Base-by-base conservation (phyloP, 1,139 yeast genomes). In the Yarrowia galli region DNA sequence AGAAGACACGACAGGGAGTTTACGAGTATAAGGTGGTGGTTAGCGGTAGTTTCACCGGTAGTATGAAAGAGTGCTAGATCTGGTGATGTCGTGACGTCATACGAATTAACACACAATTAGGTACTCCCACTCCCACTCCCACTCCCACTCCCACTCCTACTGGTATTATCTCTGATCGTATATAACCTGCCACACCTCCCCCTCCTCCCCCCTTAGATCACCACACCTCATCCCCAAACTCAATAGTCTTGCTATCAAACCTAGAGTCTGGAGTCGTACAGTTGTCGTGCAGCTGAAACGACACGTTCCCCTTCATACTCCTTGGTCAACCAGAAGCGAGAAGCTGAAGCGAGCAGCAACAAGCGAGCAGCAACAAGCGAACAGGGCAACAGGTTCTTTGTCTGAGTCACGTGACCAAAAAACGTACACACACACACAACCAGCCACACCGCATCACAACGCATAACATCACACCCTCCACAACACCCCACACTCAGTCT, bases 231-330 rank as follows among this genome's bases (percentile, higher is more conserved):
- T 28, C 32, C 13, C 28, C 6, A 54, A 54, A 54, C 42, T 40
- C 46, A 40, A 54, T 40, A 28, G 35, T 54, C 61, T 54, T 54
- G 61, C 61, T 40, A 54, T 54, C 61, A 54, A 54, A 54, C 61
- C 48, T 54, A 54, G 46, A 54, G 45, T 9, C 46, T 54, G 48
- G 48, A 54, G 61, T 40, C 61, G 48, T 54, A 54, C 60, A 54
- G 61, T 38, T n/a, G 60, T 54, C 60, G 60, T 54, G 61, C 61
- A 54, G 61, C 61, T 36, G 36, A 35, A 32, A 16, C 32, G 32
- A 53, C 58, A 53, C 58, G 58, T 53, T 53, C 38, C n/a, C n/a
- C 58, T 36, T 36, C 58, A 53, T 53, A 53, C 36, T 45, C 56
- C 28, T 22, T 15, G 18, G 2, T 23, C 32, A 3, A 16, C 8